Percentiles rank a stretch among this genome's conserved stretches.
phyloP scores from a whole-genome alignment of 495 filamentous ascomycete genomes.

The Poronia punctata region DNA sequence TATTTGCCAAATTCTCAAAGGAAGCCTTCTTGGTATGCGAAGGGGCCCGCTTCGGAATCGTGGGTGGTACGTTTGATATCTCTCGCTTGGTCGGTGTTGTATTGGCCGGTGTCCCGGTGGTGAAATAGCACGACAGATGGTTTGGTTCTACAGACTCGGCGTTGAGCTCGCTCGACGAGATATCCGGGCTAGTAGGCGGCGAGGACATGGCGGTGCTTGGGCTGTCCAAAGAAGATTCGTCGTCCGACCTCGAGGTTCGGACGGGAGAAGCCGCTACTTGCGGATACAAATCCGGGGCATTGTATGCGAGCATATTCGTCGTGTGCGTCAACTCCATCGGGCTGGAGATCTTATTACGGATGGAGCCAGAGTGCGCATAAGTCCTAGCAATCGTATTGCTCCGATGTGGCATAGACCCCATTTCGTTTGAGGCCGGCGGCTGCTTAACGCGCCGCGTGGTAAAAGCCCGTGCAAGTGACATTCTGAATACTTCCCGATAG shows the following conservation, averaged over 20 bases:
- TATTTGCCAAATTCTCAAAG: slow-evolving; percentile 49
- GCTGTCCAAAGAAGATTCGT: slow-evolving; percentile 50
- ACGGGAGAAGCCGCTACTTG: slow-evolving; percentile 46
- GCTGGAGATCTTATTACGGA: slow-evolving; percentile 69
- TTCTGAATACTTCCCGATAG: slow-evolving; percentile 25
- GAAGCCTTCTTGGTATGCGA: slow-evolving; percentile 74
- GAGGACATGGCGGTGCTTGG: slow-evolving; percentile 51
- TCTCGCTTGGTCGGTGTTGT: slow-evolving; percentile 31
- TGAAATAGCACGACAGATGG: slow-evolving; percentile 78
- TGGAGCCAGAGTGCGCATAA: slow-evolving; percentile 21
- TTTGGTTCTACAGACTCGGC: slow-evolving; percentile 59
- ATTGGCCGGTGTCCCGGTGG: slow-evolving; percentile 42
- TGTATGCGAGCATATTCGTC: slow-evolving; percentile 92
- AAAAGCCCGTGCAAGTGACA: slow-evolving; percentile 62
- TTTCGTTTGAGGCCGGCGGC: slow-evolving; percentile 29
- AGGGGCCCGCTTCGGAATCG: slow-evolving; percentile 65
- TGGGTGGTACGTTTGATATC: no score
- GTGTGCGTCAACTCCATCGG: slow-evolving; percentile 85
- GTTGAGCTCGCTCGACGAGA: slow-evolving; percentile 54
- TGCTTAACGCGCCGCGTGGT: slow-evolving; percentile 48
- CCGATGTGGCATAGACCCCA: slow-evolving; percentile 32
- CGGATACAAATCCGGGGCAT: slow-evolving; percentile 71
- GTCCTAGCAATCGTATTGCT: slow-evolving; percentile 39
- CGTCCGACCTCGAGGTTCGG: slow-evolving; percentile 46
- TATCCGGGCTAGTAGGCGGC: slow-evolving; percentile 66